Percentiles rank a stretch among this genome's conserved stretches.
Conservation (phyloP, 2,329 filamentous ascomycete species). For the Xylariaceae sp. region DNA sequence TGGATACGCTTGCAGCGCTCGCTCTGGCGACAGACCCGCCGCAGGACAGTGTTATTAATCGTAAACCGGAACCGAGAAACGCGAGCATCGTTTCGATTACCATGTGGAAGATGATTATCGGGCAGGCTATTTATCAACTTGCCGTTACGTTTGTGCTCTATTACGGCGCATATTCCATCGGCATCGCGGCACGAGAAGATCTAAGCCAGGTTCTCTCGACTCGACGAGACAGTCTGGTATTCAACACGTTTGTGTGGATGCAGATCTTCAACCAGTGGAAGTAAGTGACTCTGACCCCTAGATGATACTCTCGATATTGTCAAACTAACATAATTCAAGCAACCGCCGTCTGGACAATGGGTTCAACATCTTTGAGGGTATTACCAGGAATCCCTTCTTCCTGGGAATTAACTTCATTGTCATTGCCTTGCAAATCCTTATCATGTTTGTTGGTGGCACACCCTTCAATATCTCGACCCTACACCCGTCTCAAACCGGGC, state of each 20-base stretch:
- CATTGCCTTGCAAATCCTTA: slow-evolving; percentile 83
- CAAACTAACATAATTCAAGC: slow-evolving; percentile 37
- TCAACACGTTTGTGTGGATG: slow-evolving; percentile 99
- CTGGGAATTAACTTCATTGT: slow-evolving; percentile 79
- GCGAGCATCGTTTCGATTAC: slow-evolving; percentile 69
- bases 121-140: slow-evolving; percentile 86
- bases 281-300: slow-evolving; percentile 43
- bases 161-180: slow-evolving; percentile 61
- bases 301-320: not conserved
- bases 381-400: slow-evolving; percentile 84
- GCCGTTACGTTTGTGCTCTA: slow-evolving; percentile 74
- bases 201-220: slow-evolving; percentile 11
- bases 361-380: slow-evolving; percentile 92
- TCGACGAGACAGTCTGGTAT: slow-evolving; percentile 74
- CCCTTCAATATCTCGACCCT: slow-evolving; percentile 67
- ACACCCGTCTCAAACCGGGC: slow-evolving; percentile 52
- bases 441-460: slow-evolving; percentile 76
- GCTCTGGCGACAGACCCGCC: slow-evolving; percentile 89
- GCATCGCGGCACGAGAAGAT: slow-evolving; percentile 40
- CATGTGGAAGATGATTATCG: slow-evolving; percentile 99
- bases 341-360: slow-evolving; percentile 91
- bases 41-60: slow-evolving; percentile 70
- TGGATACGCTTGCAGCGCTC: slow-evolving; percentile 90
- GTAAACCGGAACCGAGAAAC: slow-evolving; percentile 60
- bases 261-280: slow-evolving; percentile 99